Conservation (phyloP, 1,139 yeast species). For the Torulaspora pretoriensis region DNA sequence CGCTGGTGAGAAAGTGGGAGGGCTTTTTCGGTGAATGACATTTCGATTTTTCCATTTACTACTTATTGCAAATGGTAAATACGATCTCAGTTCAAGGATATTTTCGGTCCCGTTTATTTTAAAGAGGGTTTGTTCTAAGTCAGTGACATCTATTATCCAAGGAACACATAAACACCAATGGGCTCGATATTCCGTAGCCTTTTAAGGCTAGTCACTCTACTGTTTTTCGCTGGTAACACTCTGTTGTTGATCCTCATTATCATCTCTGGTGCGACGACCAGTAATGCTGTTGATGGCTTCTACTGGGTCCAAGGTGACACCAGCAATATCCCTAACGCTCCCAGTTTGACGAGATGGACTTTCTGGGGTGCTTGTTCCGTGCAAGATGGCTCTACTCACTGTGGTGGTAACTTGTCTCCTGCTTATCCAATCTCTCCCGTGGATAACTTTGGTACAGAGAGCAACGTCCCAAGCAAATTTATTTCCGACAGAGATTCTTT, state of each 20-base stretch:
- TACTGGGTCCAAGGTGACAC: conserved; percentile 75
- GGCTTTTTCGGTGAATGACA: not conserved
- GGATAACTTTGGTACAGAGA: conserved; percentile 59
- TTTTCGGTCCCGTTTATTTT: not conserved
- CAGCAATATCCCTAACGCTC: conserved; percentile 51
- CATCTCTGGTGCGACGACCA: conserved; percentile 60
- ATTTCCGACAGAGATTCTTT: conserved; percentile 53
- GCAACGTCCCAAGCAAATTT: conserved; percentile 55
- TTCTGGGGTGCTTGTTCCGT: conserved; percentile 73
- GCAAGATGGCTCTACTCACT: conserved; percentile 30
- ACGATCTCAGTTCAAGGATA: not conserved
- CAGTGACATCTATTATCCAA: not conserved
- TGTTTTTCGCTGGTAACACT: conserved; percentile 41
- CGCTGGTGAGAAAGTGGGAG: not conserved
- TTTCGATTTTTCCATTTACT: not conserved
- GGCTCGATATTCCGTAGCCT: conserved; percentile 3
- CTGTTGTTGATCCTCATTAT: conserved; percentile 58
- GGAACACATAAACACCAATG: conserved; percentile 1
- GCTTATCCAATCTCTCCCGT: conserved; percentile 72
- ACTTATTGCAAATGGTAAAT: conserved; percentile 6
- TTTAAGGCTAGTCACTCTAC: conserved; percentile 17
- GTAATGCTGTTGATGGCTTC: conserved; percentile 59
- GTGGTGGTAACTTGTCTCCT: conserved; percentile 41
- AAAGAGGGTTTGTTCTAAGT: not conserved
- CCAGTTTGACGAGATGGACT: conserved; percentile 61